Base-by-base conservation (phyloP, 805 yeast species). In the Cyberlindnera misumaiensis region DNA sequence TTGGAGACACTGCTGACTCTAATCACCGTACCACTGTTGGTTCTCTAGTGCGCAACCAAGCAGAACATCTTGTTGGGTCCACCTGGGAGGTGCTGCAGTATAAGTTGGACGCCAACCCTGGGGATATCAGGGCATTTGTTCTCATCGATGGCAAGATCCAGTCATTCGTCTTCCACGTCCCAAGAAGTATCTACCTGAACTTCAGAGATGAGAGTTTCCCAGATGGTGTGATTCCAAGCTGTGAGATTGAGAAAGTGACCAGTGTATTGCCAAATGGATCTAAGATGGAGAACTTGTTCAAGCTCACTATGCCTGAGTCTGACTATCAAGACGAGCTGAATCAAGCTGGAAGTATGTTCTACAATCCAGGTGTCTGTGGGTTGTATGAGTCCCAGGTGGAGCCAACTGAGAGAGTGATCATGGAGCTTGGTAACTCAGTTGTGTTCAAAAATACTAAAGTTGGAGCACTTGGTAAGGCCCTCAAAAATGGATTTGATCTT, bases 41-140 rank as follows among this genome's bases (percentile, higher is more conserved):
- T 8, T 73, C 73, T 15, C 71, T 88, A 67, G 66, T 88, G 31
- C 73, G 83, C 36, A 73, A 74, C 36, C 93, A 84, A 51, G 95
- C 95, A 0, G 95, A 83, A 53, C 73, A 70, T 30, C 78, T 82
- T 51, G 83, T 86, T 9, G 80, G 80, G 7, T 69, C 85, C 1
- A 73, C 79, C 25, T 93, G 99, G 99, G 87, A 88, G 45, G 69
- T 93, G 28, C 59, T 93, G 27, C 88, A 87, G 48, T 78, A 85
- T 51, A 73, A 73, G 43, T 51, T 60, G 9, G 79, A 80, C 30
- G 66, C 68, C 1, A 58, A 50, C 30, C 82, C 86, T 0, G 97
- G 97, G n/a, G 81, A 75, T 36, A 65, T 90, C 24, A 80, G 77
- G 41, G 96, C 84, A 0, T 75, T 68, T 53, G 87, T 80, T 1